Evolutionary conservation across 2,329 filamentous ascomycete species (phyloP), one percentile per base, ranked within the genome.

Genomic region (Fusarium lateritium): DNA sequence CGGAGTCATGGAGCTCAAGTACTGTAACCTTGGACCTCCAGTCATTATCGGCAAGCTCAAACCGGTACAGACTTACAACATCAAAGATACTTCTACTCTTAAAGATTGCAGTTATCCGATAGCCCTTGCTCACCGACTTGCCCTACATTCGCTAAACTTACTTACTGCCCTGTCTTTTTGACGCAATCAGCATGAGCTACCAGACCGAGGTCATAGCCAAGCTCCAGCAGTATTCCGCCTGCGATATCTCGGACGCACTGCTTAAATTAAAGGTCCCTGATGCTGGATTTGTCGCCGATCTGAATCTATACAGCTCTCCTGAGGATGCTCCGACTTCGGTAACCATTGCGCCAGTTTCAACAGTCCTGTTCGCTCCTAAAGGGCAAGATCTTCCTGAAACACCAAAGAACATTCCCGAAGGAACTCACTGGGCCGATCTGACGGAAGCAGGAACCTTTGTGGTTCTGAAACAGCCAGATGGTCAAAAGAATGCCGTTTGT

Each of bases 201-300:
- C 57, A 60, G 52, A 50, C 71, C 55, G 67, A 72, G 51, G 65
- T 71, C 34, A 71, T 74, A 55, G 64, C 73, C 54, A 65, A 71
- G 56, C 79, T 82, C 24, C 72, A 70, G 59, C 70, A 77, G 38
- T 84, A 84, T 71, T 79, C 79, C 19, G 82, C 84, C 38, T 86
- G 84, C 76, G 84, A 92, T 83, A 82, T 93, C 63, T 92, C 91
- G 13, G 92, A 94, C 77, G 91, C 91, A 7, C 84, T 94, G 3
- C 83, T 93, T 56, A 92, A 91, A 74, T 83, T 94, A 47, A 86
- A 90, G 62, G 85, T 90, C 10, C 84, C 89, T 13, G 85, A 86
- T 46, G 90, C 89, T 26, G 92, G 92, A 55, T 90, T 89, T 75
- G 79, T 94, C 38, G 82, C 88, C 38, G 90, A 93, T 75, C 74